Percentiles rank a stretch among this genome's conserved stretches.
phyloP scores from a whole-genome alignment of 108 stramenopile species.

The Cyclotella kingstonii region DNA sequence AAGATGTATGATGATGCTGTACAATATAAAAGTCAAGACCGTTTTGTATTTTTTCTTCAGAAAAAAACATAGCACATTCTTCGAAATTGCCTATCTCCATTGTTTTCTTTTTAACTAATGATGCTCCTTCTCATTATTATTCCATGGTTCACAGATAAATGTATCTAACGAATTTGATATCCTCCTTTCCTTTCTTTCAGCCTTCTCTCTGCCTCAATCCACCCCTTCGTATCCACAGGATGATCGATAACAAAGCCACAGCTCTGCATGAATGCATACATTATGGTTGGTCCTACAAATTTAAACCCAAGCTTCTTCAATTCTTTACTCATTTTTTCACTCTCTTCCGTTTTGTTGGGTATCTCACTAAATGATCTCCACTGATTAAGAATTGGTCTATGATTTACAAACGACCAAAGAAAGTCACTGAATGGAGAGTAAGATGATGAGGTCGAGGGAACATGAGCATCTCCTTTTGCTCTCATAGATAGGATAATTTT shows the following conservation, averaged over 20 bases:
- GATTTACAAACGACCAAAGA: constrained; percentile 64
- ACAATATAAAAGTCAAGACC: no score
- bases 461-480: background rate
- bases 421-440: constrained; percentile 19
- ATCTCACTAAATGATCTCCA: constrained; percentile 23
- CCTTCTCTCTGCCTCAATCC: constrained; percentile 40
- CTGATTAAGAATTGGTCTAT: constrained; percentile 58
- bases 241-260: constrained; percentile 71
- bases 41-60: no score
- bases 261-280: constrained; percentile 64
- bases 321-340: constrained; percentile 57
- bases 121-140: no score
- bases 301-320: constrained; percentile 54
- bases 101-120: no score
- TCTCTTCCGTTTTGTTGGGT: constrained; percentile 41
- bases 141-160: no score
- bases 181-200: constrained; percentile 48
- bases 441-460: no score
- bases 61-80: no score
- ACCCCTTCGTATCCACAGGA: constrained; percentile 44
- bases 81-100: no score
- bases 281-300: constrained; percentile 65
- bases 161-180: constrained; percentile 37
- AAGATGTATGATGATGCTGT: no score
- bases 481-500: constrained; percentile 11